A percentile compares a stretch with the other conserved stretches of the same genome.
phyloP scores from a whole-genome alignment of 768 basidiomycete genomes.

The Phlebiopsis flavidoalba region DNA sequence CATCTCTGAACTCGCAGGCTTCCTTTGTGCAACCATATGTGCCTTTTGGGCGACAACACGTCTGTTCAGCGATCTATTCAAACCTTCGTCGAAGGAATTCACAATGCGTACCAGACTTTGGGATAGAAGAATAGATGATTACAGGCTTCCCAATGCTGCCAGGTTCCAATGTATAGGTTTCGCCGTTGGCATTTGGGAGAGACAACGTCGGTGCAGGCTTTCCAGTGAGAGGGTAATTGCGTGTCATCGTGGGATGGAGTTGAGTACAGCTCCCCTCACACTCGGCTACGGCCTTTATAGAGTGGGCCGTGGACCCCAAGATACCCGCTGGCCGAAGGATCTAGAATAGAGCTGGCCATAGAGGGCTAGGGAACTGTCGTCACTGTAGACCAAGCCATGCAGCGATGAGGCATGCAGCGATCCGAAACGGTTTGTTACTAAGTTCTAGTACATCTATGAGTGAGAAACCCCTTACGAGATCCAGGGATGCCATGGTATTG shows the following conservation, averaged over 20 bases:
- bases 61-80: not conserved
- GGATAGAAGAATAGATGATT: conserved; percentile 81
- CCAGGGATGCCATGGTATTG: too few relatives aligned
- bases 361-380: not conserved
- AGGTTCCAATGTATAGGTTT: conserved; percentile 54
- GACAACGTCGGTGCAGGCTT: conserved; percentile 63
- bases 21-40: conserved; percentile 78
- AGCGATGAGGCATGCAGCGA: too few relatives aligned
- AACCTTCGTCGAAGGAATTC: not conserved
- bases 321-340: not conserved
- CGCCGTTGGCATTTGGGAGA: conserved; percentile 59
- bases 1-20: conserved; percentile 80
- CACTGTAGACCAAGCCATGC: too few relatives aligned
- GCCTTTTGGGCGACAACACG: conserved; percentile 31
- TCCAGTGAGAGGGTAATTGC: conserved; percentile 48
- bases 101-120: conserved; percentile 46
- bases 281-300: not conserved
- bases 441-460: too few relatives aligned
- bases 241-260: conserved; percentile 7
- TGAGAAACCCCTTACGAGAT: too few relatives aligned
- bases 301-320: not conserved
- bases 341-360: not conserved
- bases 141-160: conserved; percentile 53
- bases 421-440: too few relatives aligned
- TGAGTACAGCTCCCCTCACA: not conserved